phyloP scores from a whole-genome alignment of 2,329 filamentous ascomycete species.

The Ophiostoma ulmi region DNA sequence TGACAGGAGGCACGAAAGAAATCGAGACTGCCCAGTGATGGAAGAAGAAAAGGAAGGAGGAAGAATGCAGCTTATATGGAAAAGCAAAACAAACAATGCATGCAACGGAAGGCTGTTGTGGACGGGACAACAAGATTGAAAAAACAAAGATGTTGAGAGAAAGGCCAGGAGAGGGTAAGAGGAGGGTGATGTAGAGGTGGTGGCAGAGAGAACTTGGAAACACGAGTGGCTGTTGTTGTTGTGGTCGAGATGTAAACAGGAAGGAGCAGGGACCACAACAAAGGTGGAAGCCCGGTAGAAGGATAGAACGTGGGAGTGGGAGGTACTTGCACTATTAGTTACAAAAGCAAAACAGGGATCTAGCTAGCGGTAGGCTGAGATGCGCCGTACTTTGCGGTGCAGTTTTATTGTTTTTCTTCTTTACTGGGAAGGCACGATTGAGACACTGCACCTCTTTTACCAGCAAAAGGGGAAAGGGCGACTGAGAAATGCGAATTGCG shows the following conservation, averaged over 20 bases:
- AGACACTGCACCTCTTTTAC: not conserved
- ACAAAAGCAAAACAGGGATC: not conserved
- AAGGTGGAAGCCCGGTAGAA: constrained; percentile 15
- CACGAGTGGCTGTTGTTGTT: constrained; percentile 14
- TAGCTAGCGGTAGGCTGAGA: not conserved
- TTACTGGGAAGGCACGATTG: not conserved
- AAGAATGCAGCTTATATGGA: constrained; percentile 15
- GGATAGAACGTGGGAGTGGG: not conserved
- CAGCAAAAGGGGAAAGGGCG: constrained; percentile 20
- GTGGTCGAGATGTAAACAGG: constrained; percentile 21
- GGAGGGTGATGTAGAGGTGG: not conserved
- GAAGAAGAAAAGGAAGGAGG: constrained; percentile 13
- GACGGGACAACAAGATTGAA: constrained; percentile 19
- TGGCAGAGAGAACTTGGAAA: not conserved
- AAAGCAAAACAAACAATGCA: constrained; percentile 17
- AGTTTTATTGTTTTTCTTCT: not conserved
- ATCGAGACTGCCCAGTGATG: not conserved
- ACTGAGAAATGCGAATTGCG: not conserved
- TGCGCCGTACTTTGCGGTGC: not conserved
- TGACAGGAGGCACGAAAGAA: not conserved
- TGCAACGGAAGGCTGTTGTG: constrained; percentile 14
- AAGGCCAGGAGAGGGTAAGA: not conserved
- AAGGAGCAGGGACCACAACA: constrained; percentile 21
- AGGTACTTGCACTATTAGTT: not conserved
- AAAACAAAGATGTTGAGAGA: constrained; percentile 6